Conservation (phyloP, 2,329 filamentous ascomycete genomes). For the Venturia carpophila region DNA sequence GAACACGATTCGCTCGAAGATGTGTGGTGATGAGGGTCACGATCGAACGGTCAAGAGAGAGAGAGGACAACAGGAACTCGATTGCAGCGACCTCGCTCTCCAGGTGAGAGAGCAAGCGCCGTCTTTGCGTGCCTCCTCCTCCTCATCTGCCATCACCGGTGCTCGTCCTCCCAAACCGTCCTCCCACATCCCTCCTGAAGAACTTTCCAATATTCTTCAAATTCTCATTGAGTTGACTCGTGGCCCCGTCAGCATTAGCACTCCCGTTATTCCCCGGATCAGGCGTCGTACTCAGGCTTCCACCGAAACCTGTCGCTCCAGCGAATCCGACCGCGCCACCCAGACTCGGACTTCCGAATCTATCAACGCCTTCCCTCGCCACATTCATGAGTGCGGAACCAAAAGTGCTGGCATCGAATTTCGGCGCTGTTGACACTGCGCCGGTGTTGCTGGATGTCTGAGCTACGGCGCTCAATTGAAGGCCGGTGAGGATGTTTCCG, state of each 20-base stretch:
- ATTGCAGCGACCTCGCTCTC: no score
- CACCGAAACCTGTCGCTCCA: background rate
- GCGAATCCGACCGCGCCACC: conserved; percentile 20
- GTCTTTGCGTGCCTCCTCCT: no score
- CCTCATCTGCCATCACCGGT: conserved; percentile 7
- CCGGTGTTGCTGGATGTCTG: conserved; percentile 18
- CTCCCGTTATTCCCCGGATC: conserved; percentile 18
- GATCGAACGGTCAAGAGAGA: no score
- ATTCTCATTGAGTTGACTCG: conserved; percentile 81
- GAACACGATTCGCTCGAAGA: no score
- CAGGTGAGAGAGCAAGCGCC: no score
- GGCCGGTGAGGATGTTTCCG: conserved; percentile 31
- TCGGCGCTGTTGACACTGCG: conserved; percentile 33
- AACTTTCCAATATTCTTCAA: conserved; percentile 94
- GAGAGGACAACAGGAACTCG: no score
- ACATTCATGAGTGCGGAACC: conserved; percentile 85
- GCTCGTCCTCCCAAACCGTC: conserved; percentile 57
- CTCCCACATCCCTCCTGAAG: conserved; percentile 80
- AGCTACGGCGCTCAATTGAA: conserved; percentile 26
- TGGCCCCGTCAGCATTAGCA: conserved; percentile 26
- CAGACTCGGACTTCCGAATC: conserved; percentile 58
- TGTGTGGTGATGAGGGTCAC: no score
- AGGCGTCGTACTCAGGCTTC: background rate
- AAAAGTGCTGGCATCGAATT: conserved; percentile 72
- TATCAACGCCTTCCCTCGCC: conserved; percentile 73